Evolutionary conservation across 257 asterid genomes (phyloP), one percentile per base, ranked within the genome.

Genomic region (Salvia rosmarinus): DNA sequence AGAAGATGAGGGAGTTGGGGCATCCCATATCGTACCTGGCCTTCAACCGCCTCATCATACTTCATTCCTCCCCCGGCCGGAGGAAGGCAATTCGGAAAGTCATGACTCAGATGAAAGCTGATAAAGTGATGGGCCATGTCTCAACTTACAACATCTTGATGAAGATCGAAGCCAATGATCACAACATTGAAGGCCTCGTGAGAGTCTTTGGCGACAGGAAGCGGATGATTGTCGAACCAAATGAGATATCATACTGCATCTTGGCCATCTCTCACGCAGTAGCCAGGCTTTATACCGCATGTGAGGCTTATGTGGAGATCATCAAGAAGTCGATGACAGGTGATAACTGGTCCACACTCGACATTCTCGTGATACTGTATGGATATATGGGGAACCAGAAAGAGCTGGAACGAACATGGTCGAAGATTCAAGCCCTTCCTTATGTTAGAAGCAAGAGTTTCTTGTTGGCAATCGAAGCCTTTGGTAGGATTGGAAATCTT

Each of bases 191-290:
- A 64, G 86, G 95, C n/a, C 67, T 90, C 74, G 49, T 79, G 5
- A 88, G 81, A 73, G 96, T 87, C 3, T 81, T 89, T 67, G 78
- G 81, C 62, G 96, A 90, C 34, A 93, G 90, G 97, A 82, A 76
- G 39, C 75, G 82, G 59, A 70, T 71, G 39, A 69, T 61, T 64
- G 88, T 89, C 30, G 92, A 83, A 60, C 96, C 96, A 2, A 86
- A 90, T 47, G 98, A 93, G 92, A 83, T 93, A 66, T 62, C 97
- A 43, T 88, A 83, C 73, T 88, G 97, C 80, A 82, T 87, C 25
- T 74, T 94, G 79, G 96, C 97, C 37, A 78, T 84, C 50, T 85
- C 98, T 42, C 96, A 90, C 82, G 95, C 92, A 62, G 97, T 87
- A 78, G 97, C 97, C 11, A 82, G 92, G 85, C 64, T 90, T 81